Evolutionary conservation across 2,329 filamentous ascomycete species (phyloP).

Genomic region (Aspergillus fructus): DNA sequence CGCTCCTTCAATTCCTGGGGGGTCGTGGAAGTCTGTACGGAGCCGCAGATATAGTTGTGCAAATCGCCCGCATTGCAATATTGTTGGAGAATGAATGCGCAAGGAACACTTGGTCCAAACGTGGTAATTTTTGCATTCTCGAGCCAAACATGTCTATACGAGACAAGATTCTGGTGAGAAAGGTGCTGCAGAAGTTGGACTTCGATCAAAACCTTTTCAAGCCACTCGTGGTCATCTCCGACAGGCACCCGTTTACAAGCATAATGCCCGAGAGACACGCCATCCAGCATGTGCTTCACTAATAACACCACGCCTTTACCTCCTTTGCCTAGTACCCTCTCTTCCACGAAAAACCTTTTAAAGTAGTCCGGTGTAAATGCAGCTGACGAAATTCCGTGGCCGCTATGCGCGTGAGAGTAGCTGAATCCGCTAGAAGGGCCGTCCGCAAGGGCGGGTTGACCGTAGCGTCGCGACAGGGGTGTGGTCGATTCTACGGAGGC

Average conservation of each 20-base stretch:
- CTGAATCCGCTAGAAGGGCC: conserved; percentile 50
- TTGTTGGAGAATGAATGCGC: conserved; percentile 94
- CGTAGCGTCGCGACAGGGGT: conserved; percentile 42
- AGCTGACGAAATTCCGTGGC: conserved; percentile 74
- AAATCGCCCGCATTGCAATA: conserved; percentile 95
- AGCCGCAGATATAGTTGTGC: conserved; percentile 78
- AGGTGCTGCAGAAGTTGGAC: conserved; percentile 90
- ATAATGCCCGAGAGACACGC: conserved; percentile 83
- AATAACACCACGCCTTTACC: conserved; percentile 93
- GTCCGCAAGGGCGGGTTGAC: conserved; percentile 47
- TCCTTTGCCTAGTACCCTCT: conserved; percentile 79
- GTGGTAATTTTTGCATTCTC: conserved; percentile 81
- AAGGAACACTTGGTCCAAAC: conserved; percentile 89
- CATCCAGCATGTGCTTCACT: conserved; percentile 90
- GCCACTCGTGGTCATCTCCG: conserved; percentile 89
- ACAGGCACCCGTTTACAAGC: conserved; percentile 97
- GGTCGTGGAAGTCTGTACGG: conserved; percentile 60
- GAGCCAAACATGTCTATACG: conserved; percentile 95
- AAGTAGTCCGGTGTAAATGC: conserved; percentile 95
- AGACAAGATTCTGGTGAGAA: conserved; percentile 91
- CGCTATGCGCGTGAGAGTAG: conserved; percentile 47
- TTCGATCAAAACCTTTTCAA: conserved; percentile 91
- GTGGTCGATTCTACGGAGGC: conserved; percentile 46
- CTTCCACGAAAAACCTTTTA: conserved; percentile 86
- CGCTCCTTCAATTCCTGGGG: conserved; percentile 87